Percentiles rank a stretch among this genome's conserved stretches.
Conservation (phyloP, 202 grass and related monocot genomes). For the Digitaria exilis region DNA sequence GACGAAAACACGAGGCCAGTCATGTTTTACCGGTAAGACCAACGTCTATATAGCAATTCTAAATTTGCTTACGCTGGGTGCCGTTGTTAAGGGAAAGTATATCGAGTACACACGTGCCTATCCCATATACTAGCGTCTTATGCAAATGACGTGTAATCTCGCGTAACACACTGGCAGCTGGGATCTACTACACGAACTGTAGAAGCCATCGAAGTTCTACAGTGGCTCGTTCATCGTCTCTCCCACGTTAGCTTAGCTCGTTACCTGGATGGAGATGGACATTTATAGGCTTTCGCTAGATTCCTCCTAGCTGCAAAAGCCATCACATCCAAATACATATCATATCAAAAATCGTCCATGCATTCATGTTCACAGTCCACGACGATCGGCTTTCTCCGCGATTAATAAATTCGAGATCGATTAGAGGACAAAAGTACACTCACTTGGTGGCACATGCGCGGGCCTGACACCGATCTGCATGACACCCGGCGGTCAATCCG, state of each 20-base stretch:
- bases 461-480: background rate
- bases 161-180: background rate
- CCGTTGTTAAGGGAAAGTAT: no score
- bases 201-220: background rate
- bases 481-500: background rate
- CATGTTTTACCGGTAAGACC: background rate
- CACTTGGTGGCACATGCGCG: constrained; percentile 38
- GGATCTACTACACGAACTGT: background rate
- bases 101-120: no score
- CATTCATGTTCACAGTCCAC: background rate
- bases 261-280: background rate
- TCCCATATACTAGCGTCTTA: no score
- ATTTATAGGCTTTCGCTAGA: constrained; percentile 37
- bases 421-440: constrained; percentile 37
- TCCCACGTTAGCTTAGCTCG: no score
- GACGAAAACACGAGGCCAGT: no score
- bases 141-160: no score
- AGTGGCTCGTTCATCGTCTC: background rate
- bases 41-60: no score
- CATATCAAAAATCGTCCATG: background rate
- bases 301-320: constrained; percentile 37
- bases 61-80: no score
- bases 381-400: background rate
- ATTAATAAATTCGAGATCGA: background rate
- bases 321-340: constrained; percentile 18